Percentiles rank a stretch among this genome's conserved stretches.
Evolutionary conservation across 148 eudicot species (phyloP).

Genomic region (Camellia lanceoleosa): DNA sequence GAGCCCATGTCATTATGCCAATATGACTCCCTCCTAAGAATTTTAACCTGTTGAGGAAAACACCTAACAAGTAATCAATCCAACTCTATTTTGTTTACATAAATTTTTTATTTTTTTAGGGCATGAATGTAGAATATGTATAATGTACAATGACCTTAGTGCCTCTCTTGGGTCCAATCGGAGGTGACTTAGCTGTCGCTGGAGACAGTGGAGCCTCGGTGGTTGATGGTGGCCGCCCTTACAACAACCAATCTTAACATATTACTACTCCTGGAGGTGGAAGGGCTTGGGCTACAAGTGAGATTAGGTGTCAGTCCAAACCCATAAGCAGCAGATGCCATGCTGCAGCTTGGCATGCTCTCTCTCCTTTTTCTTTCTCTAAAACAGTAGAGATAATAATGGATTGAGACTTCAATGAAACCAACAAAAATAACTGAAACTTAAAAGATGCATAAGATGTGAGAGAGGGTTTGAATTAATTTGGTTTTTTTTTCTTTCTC

Average conservation of each 20-base stretch:
- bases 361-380: not conserved
- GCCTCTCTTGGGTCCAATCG: slow-evolving; percentile 93
- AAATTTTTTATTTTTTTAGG: too few species aligned
- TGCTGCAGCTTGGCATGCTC: slow-evolving; percentile 68
- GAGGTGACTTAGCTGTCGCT: slow-evolving; percentile 68
- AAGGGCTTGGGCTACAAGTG: slow-evolving; percentile 20
- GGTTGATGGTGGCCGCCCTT: slow-evolving; percentile 52
- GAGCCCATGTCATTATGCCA: slow-evolving; percentile 93
- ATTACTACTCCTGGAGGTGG: slow-evolving; percentile 19
- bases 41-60: slow-evolving; percentile 56
- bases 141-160: slow-evolving; percentile 41
- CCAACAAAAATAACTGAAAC: not conserved
- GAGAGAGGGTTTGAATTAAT: slow-evolving; percentile 15
- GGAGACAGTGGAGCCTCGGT: slow-evolving; percentile 29
- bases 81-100: not conserved
- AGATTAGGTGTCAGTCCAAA: slow-evolving; percentile 50
- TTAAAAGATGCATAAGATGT: not conserved
- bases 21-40: slow-evolving; percentile 91
- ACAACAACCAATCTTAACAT: slow-evolving; percentile 42
- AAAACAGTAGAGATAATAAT: not conserved
- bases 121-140: too few species aligned
- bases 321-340: slow-evolving; percentile 66
- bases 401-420: slow-evolving; percentile 9
- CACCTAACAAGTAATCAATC: too few species aligned
- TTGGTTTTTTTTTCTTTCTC: slow-evolving; percentile 12